Evolutionary conservation across 2,329 filamentous ascomycete species (phyloP), one percentile per base, ranked within the genome.

Genomic region (Fusarium buharicum): DNA sequence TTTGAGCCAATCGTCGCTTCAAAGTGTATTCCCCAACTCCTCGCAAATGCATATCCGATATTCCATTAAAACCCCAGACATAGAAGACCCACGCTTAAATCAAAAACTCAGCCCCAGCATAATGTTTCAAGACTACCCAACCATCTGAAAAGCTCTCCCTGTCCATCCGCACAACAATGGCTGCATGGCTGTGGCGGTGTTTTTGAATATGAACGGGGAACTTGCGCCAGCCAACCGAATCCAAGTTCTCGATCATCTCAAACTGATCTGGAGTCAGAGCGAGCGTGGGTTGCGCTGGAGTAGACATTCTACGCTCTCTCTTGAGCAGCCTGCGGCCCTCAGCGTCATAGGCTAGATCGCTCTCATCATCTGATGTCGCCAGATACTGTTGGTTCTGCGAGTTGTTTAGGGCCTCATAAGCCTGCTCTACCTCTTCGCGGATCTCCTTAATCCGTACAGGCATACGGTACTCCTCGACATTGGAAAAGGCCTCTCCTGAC

Each of bases 251-350:
- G 60, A 97, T 90, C 86, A 97, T 97, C 44, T 85, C 82, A 73
- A 97, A 96, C 76, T 98, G 94, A 43, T 87, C 85, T 5, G 88
- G 82, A 0, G 91, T 88, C 49, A 98, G 78, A 1, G 93, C 93
- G 50, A 98, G 81, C 0, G 88, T 92, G 1, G 90, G 91, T 62
- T 85, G 84, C 4, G 82, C 77, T 1, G 79, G 74, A 3, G 73
- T 70, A 18, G 78, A 80, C 65, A 75, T 74, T 46, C 78, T 74
- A 31, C 79, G 70, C 66, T 81, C 79, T 38, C 68, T 75, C 44
- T 68, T 74, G 53, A 84, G 75, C 16, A 79, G 64, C 12, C 73
- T 74, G 22, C 78, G 71, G 43, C 82, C 79, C 54, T 79, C 73
- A 7, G 73, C 70, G 27, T 69, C 72, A 13, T 59, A 60, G 2